Evolutionary conservation across 306 rosid species (phyloP), one percentile per base, ranked within the genome.

Genomic region (Dalbergia oliveri): DNA sequence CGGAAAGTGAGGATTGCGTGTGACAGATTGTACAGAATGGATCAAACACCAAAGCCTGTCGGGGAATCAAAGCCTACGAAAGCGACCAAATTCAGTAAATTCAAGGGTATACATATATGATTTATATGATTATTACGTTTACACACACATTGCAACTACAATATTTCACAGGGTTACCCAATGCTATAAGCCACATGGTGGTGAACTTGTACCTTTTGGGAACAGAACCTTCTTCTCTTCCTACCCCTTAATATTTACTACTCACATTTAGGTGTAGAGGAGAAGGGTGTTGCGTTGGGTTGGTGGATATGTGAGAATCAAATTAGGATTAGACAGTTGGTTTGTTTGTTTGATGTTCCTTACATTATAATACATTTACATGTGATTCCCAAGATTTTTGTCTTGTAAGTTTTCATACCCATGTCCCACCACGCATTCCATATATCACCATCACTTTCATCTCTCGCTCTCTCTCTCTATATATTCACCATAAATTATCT

Each of bases 1-100:
- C 19, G 73, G 15, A 79, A 59, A 54, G 63, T 49, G 79, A 53
- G 83, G 73, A 88, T 75, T 71, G 68, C 11, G 77, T 69, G 89
- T 85, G 88, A 84, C 86, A 85, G 92, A 89, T 72, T 88, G 88
- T 85, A 85, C 83, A 49, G 72, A 76, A n/a, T 70, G 80, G 78
- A 72, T 69, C 19, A 75, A 62, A 76, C 82, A 62, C 67, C 82
- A 83, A 76, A 74, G 67, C 41, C 69, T 86, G 93, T 87, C 86
- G 90, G 89, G 82, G 91, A 90, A 90, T 90, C 92, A 84, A 64
- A 81, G 66, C 51, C 26, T 51, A 53, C 11, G 56, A 74, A 68
- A 77, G 80, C 51, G 69, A 82, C 66, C 77, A 72, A 70, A 26
- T 26, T 21, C 23, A 11, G 64, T 62, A 44, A 77, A 85, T 74